Evolutionary conservation across 495 filamentous ascomycete species (phyloP), one percentile per base, ranked within the genome.

Genomic region (Tetracladium marchalianum): DNA sequence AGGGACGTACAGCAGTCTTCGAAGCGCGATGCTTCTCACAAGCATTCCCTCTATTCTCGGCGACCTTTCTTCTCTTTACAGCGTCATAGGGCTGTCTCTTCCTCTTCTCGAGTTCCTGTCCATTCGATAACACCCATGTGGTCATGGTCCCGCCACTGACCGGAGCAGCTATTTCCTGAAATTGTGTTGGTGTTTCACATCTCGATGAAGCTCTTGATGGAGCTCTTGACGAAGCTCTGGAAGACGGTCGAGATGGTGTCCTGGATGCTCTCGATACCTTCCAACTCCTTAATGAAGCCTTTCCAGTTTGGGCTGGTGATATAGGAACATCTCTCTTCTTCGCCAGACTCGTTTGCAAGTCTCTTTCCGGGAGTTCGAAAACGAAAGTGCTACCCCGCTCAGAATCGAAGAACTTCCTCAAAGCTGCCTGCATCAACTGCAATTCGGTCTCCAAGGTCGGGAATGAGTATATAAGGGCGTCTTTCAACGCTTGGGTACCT

Each of bases 11-110:
- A 36, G 49, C 31, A 12, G 49, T 46, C 27, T 51, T 51, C n/a
- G 42, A 41, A 46, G 38, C 36, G 8, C 49, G 42, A 42, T 51
- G 49, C 43, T 51, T 51, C 31, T 51, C 49, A 38, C 49, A 51
- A 27, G 38, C 43, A 38, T 51, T 51, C n/a, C 49, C 49, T 18
- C 49, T 41, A 19, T 51, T 51, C 38, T 51, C 49, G 0, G 49
- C 49, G 2, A 51, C 49, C 35, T 42, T 51, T n/a, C 49, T 13
- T 13, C 49, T 36, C 36, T 51, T 51, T 12, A 46, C 38, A n/a
- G 49, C 36, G 35, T 51, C 49, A 46, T 51, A 51, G 12, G 49
- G 49, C 31, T 42, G 43, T 17, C 31, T 51, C 32, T 51, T 51
- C 36, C 36, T 46, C 32, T 41, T 46, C 13, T 38, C 49, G 12